Evolutionary conservation across 2,329 filamentous ascomycete species (phyloP).

Genomic region (Diaporthe caulivora): DNA sequence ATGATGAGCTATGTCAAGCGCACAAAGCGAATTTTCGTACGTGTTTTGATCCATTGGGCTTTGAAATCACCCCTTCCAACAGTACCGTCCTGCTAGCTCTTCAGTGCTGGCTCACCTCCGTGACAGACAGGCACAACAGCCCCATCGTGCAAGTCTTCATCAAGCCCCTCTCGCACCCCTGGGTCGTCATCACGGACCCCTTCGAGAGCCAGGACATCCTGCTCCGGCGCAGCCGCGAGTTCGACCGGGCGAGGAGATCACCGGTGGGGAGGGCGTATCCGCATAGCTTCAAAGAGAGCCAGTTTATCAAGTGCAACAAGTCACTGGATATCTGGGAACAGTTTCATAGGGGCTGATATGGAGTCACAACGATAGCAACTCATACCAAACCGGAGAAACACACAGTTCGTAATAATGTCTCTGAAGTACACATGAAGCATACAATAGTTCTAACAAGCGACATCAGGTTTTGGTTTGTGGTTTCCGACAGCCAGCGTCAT

Average conservation of each 20-base stretch:
- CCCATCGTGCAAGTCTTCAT: constrained; percentile 63
- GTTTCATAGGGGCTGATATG: too few relatives aligned
- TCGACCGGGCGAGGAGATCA: constrained; percentile 36
- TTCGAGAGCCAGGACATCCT: constrained; percentile 43
- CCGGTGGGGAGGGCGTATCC: too few relatives aligned
- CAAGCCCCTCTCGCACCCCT: constrained; percentile 49
- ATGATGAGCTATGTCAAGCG: constrained; percentile 52
- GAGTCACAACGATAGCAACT: too few relatives aligned
- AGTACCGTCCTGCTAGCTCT: not conserved
- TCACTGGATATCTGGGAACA: too few relatives aligned
- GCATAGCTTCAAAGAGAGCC: too few relatives aligned
- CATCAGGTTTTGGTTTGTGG: too few relatives aligned
- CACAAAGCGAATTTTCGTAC: constrained; percentile 49
- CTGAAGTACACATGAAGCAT: too few relatives aligned
- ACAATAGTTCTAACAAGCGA: too few relatives aligned
- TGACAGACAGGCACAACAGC: constrained; percentile 49
- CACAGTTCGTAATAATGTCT: too few relatives aligned
- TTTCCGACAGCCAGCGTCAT: too few relatives aligned
- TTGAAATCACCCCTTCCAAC: not conserved
- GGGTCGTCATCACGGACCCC: constrained; percentile 42
- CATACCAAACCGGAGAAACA: too few relatives aligned
- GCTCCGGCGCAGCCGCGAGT: constrained; percentile 41
- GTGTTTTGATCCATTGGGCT: constrained; percentile 22
- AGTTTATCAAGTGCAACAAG: too few relatives aligned
- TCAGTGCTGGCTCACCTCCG: constrained; percentile 48